These are phyloP conservation scores for Leptographium flavum DNA, from an alignment of 2,329 filamentous ascomycete species.

Conservation along the genomic window DNA sequence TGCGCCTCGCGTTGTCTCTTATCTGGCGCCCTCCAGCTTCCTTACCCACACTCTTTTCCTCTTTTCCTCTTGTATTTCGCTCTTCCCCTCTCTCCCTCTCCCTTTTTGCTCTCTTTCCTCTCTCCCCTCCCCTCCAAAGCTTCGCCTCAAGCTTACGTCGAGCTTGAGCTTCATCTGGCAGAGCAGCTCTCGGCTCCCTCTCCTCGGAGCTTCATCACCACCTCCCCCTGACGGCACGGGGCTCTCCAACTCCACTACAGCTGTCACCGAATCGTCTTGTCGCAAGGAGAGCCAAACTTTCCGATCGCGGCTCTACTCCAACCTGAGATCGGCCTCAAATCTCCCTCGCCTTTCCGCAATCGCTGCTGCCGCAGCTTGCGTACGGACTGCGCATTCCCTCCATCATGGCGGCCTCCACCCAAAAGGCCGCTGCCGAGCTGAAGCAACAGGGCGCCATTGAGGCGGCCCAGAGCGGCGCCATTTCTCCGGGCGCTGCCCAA, in stretches of 20 bases:
- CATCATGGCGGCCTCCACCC: constrained; percentile 17
- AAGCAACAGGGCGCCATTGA: constrained; percentile 72
- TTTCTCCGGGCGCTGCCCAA: constrained; percentile 54
- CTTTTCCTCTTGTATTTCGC: background rate
- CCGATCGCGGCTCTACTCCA: no score
- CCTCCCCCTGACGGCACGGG: no score
- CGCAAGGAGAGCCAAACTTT: no score
- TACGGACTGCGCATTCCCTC: background rate
- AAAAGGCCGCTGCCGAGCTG: constrained; percentile 38
- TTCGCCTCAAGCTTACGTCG: background rate
- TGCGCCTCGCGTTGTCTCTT: background rate
- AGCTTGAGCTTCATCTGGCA: background rate
- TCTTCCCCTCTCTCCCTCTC: constrained; percentile 3
- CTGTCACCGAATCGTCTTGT: no score
- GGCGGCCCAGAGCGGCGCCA: constrained; percentile 56
- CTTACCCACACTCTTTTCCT: constrained; percentile 5
- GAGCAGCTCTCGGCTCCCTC: background rate
- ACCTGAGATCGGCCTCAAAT: no score
- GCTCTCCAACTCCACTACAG: no score
- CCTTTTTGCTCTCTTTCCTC: constrained; percentile 3
- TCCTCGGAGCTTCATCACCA: background rate
- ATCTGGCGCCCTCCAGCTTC: background rate
- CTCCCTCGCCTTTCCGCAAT: background rate
- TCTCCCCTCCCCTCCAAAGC: background rate
- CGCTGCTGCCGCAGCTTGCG: background rate